These are phyloP conservation scores for Mucor sp. DNA, from an alignment of 371 early-diverging fungal genomes.

Conservation along the genomic window DNA sequence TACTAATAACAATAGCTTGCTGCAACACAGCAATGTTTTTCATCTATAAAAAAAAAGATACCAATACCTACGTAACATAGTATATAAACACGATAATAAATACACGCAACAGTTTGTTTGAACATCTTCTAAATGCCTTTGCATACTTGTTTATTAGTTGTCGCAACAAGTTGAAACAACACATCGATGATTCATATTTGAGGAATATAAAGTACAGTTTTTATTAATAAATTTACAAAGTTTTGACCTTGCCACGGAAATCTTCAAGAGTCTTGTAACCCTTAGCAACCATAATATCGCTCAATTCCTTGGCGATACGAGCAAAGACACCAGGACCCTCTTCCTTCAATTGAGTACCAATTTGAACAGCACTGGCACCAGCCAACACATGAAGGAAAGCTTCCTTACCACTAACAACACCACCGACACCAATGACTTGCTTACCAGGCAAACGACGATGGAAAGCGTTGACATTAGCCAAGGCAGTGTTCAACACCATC, in stretches of 20 bases:
- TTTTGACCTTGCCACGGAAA: conserved; percentile 59
- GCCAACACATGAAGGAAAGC: conserved; percentile 53
- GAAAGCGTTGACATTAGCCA: conserved; percentile 56
- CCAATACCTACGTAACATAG: no score
- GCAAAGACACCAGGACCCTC: conserved; percentile 49
- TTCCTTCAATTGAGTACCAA: conserved; percentile 50
- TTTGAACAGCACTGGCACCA: conserved; percentile 53
- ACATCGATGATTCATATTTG: no score
- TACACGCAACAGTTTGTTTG: no score
- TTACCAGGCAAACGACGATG: conserved; percentile 44
- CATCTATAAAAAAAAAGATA: no score
- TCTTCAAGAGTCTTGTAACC: conserved; percentile 48
- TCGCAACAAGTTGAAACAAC: no score
- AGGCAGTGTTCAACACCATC: conserved; percentile 48
- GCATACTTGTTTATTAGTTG: no score
- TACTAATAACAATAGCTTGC: no score
- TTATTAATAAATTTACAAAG: conserved; percentile 33
- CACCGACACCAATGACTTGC: conserved; percentile 56
- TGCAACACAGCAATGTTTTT: no score
- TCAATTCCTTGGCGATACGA: conserved; percentile 47
- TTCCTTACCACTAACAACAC: conserved; percentile 52
- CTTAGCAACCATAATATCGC: conserved; percentile 50
- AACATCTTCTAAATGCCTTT: no score
- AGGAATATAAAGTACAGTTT: not conserved
- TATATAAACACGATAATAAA: no score